phyloP scores from a whole-genome alignment of 1,139 yeast species.

The Candida glucosophila region DNA sequence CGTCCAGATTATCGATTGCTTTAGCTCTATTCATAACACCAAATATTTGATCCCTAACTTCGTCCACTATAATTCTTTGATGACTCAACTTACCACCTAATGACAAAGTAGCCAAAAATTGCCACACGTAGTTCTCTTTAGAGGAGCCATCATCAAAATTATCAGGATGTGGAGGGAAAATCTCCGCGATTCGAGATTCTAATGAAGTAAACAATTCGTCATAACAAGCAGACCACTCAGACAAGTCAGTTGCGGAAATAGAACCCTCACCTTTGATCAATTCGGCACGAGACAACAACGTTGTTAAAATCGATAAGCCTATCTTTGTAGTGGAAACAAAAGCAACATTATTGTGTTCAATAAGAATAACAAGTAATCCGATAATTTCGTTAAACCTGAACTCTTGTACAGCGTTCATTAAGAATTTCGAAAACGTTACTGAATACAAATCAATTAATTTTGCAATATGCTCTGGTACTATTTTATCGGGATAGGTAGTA shows the following conservation, averaged over 20 bases:
- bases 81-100: slow-evolving; percentile 88
- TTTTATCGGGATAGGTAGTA: slow-evolving; percentile 47
- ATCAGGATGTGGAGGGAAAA: slow-evolving; percentile 69
- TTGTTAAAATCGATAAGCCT: slow-evolving; percentile 82
- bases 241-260: slow-evolving; percentile 49
- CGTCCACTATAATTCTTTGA: slow-evolving; percentile 91
- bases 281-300: slow-evolving; percentile 86
- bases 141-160: slow-evolving; percentile 59
- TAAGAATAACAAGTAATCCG: slow-evolving; percentile 67
- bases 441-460: slow-evolving; percentile 76
- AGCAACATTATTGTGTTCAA: slow-evolving; percentile 65
- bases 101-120: slow-evolving; percentile 89
- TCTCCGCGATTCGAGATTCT: slow-evolving; percentile 67
- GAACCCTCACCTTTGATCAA: slow-evolving; percentile 77
- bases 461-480: slow-evolving; percentile 45
- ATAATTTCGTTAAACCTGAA: slow-evolving; percentile 76
- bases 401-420: slow-evolving; percentile 80
- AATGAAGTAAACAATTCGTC: slow-evolving; percentile 73
- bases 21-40: slow-evolving; percentile 86
- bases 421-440: slow-evolving; percentile 73
- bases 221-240: slow-evolving; percentile 76
- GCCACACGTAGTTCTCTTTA: slow-evolving; percentile 75
- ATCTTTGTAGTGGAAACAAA: slow-evolving; percentile 74
- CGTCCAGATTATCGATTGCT: slow-evolving; percentile 46
- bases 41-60: slow-evolving; percentile 87